Evolutionary conservation across 192 early-diverging fungal species (phyloP).

Genomic region (Dissophora ornata): DNA sequence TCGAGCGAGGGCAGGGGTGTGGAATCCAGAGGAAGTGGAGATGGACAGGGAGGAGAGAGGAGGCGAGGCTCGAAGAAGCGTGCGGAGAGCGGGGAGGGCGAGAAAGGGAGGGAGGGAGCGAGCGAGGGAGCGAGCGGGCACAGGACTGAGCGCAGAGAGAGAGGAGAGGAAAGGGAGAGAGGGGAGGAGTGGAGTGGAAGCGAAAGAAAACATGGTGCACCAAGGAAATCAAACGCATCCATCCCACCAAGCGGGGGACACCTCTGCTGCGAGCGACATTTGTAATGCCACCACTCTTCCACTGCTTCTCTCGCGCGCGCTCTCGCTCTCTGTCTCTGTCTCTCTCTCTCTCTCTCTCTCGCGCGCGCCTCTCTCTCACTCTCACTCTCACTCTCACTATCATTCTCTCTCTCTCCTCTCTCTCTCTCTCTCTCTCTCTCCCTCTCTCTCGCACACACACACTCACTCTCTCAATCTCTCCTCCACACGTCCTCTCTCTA

Average conservation of each 20-base stretch:
- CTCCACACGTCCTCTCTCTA: too few relatives aligned
- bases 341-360: background rate
- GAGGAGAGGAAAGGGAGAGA: slow-evolving; percentile 8
- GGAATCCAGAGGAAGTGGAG: background rate
- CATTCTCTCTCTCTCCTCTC: too few relatives aligned
- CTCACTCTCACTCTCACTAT: background rate
- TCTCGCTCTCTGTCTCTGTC: background rate
- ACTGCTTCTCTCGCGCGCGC: background rate
- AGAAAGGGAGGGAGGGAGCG: background rate
- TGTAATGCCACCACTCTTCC: background rate
- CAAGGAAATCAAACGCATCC: background rate
- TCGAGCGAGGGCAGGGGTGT: too few relatives aligned
- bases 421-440: too few relatives aligned
- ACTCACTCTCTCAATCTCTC: too few relatives aligned
- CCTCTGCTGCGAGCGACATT: too few relatives aligned
- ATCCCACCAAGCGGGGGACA: background rate
- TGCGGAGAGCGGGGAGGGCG: background rate
- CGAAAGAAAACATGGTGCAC: background rate
- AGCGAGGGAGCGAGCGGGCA: background rate
- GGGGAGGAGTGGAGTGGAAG: background rate
- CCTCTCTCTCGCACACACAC: too few relatives aligned
- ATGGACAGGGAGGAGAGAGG: too few relatives aligned
- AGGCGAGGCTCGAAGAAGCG: too few relatives aligned
- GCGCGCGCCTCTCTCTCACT: background rate
- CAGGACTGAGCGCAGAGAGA: background rate